A percentile compares a stretch with the other conserved stretches of the same genome.
Evolutionary conservation across 208 protist genomes (phyloP).

Genomic region (Spongospora subterranea): DNA sequence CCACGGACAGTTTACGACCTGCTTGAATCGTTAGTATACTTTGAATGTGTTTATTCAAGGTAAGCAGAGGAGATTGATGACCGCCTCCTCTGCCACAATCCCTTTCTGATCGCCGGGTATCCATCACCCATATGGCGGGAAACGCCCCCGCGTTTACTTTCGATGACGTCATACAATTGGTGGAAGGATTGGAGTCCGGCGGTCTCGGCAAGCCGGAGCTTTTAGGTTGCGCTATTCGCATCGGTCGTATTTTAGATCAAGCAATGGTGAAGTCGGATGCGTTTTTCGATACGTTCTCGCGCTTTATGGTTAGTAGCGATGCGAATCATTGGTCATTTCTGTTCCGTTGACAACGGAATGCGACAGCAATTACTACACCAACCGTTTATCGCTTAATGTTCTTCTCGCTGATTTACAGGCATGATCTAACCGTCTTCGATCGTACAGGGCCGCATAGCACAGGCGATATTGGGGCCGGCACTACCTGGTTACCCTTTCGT

Average conservation of each 20-base stretch:
- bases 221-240: neutral
- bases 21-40: too few species aligned
- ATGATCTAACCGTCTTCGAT: neutral
- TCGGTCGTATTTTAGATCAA: neutral
- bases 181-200: neutral
- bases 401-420: neutral
- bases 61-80: too few species aligned
- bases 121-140: too few species aligned
- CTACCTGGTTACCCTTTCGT: neutral
- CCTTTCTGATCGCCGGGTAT: too few species aligned
- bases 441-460: neutral
- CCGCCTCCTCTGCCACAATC: too few species aligned
- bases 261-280: neutral
- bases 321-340: too few species aligned
- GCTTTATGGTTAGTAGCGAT: conserved; percentile 32
- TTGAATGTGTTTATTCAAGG: too few species aligned
- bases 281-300: neutral
- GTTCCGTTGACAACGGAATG: neutral
- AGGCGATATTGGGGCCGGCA: neutral
- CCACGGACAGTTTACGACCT: too few species aligned
- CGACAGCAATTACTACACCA: neutral
- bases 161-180: neutral
- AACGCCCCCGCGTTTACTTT: neutral
- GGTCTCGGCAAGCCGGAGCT: neutral
- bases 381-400: neutral